Percentiles rank a stretch among this genome's conserved stretches.
These are phyloP conservation scores for Sphagnum contortum DNA, from an alignment of 225 moss, liverwort and hornwort species.

Conservation along the genomic window DNA sequence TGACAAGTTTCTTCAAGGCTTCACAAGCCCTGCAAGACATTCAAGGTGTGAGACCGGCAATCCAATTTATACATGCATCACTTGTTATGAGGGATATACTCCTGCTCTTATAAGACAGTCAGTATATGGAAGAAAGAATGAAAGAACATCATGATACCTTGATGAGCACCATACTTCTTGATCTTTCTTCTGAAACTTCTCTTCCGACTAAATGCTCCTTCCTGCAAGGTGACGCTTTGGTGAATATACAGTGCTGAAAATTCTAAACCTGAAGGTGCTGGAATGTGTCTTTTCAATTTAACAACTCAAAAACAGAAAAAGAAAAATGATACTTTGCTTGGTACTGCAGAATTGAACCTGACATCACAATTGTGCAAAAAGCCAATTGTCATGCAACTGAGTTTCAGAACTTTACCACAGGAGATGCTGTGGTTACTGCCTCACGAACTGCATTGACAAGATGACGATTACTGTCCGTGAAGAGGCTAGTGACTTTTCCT, in stretches of 20 bases:
- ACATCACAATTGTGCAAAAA: background rate
- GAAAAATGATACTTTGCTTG: background rate
- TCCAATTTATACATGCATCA: too few relatives aligned
- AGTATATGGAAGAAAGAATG: too few relatives aligned
- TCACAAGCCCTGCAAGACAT: too few relatives aligned
- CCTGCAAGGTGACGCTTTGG: background rate
- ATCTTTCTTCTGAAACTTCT: slow-evolving; percentile 54
- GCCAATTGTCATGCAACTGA: too few relatives aligned
- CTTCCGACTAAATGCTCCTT: slow-evolving; percentile 54
- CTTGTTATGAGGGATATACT: too few relatives aligned
- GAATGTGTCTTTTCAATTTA: background rate
- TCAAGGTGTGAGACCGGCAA: too few relatives aligned
- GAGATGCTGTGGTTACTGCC: slow-evolving; percentile 49
- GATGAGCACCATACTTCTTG: slow-evolving; percentile 51
- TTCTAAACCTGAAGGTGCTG: background rate
- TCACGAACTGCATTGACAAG: slow-evolving; percentile 80
- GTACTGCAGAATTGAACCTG: background rate
- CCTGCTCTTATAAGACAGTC: too few relatives aligned
- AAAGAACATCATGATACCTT: slow-evolving; percentile 6
- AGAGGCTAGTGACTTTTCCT: slow-evolving; percentile 84
- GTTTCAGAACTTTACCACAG: slow-evolving; percentile 37
- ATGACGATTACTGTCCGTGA: slow-evolving; percentile 48
- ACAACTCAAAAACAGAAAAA: background rate
- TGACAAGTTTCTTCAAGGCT: too few relatives aligned
- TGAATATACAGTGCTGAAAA: too few relatives aligned